phyloP scores from a whole-genome alignment of 2,329 filamentous ascomycete genomes.

The Fusarium acutatum region DNA sequence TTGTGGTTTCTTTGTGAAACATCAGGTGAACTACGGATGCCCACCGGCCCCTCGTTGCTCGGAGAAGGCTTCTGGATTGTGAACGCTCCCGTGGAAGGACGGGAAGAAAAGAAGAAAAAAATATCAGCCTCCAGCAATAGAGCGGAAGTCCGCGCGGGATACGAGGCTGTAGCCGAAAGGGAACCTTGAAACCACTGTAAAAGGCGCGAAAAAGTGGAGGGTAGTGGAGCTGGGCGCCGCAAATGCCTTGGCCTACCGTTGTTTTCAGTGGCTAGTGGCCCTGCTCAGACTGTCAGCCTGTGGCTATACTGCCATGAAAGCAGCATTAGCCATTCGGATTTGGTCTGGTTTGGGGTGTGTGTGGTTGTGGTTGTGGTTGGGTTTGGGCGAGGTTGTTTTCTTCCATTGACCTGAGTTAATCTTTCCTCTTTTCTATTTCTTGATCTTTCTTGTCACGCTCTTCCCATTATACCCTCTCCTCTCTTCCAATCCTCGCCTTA shows the following conservation, averaged over 20 bases:
- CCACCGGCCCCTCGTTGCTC: conserved; percentile 32
- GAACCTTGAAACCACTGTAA: conserved; percentile 26
- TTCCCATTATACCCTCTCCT: conserved; percentile 20
- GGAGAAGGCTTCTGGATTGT: conserved; percentile 13
- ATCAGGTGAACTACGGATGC: conserved; percentile 4
- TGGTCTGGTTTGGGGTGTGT: conserved; percentile 20
- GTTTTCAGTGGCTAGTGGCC: conserved; percentile 36
- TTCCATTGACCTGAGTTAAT: conserved; percentile 10
- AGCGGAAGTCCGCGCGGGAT: conserved; percentile 43
- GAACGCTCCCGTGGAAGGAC: not conserved
- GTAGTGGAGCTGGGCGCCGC: conserved; percentile 29
- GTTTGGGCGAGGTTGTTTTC: conserved; percentile 19
- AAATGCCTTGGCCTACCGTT: conserved; percentile 14
- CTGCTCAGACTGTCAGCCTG: conserved; percentile 26
- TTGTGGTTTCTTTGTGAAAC: not conserved
- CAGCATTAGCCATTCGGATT: conserved; percentile 35
- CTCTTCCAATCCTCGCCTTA: conserved; percentile 29
- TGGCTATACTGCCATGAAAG: conserved; percentile 24
- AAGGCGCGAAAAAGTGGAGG: conserved; percentile 42
- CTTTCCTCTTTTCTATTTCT: conserved; percentile 23
- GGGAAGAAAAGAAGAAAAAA: not conserved
- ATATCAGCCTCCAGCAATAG: not conserved
- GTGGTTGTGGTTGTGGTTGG: conserved; percentile 15
- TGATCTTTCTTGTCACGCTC: conserved; percentile 23
- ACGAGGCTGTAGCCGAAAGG: conserved; percentile 42